Percentiles rank a stretch among this genome's conserved stretches.
Conservation (phyloP, 225 moss, liverwort and hornwort species). For the Sphagnum tenellum region DNA sequence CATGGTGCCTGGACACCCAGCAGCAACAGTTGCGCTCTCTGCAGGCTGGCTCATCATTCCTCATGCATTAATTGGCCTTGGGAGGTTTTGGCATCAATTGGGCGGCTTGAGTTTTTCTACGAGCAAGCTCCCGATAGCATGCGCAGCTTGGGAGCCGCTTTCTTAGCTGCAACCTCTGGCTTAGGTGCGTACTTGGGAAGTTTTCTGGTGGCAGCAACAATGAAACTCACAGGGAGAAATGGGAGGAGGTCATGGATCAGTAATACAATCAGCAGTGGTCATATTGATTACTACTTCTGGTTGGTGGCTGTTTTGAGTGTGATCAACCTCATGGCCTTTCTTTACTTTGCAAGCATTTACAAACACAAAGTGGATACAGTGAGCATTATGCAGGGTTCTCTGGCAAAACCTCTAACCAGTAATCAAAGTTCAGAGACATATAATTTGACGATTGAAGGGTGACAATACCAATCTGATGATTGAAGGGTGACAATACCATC, state of each 20-base stretch:
- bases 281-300: conserved; percentile 19
- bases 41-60: conserved; percentile 28
- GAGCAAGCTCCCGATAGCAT: conserved; percentile 15
- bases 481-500: too few relatives aligned
- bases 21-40: conserved; percentile 6
- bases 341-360: conserved; percentile 4
- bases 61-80: conserved; percentile 11
- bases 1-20: not conserved
- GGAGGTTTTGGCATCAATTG: conserved; percentile 20
- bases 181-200: conserved; percentile 19
- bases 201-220: conserved; percentile 4
- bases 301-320: conserved; percentile 9
- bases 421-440: too few relatives aligned
- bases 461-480: too few relatives aligned
- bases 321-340: conserved; percentile 11
- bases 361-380: conserved; percentile 9
- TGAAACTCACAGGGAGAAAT: conserved; percentile 5
- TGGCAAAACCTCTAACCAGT: conserved; percentile 1
- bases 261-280: conserved; percentile 9
- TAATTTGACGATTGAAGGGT: too few relatives aligned
- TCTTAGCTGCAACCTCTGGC: conserved; percentile 10
- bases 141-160: conserved; percentile 17
- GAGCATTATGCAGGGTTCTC: not conserved
- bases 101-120: conserved; percentile 28
- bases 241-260: conserved; percentile 13